Conservation (phyloP, 805 yeast genomes). For the Zygotorulaspora florentina region DNA sequence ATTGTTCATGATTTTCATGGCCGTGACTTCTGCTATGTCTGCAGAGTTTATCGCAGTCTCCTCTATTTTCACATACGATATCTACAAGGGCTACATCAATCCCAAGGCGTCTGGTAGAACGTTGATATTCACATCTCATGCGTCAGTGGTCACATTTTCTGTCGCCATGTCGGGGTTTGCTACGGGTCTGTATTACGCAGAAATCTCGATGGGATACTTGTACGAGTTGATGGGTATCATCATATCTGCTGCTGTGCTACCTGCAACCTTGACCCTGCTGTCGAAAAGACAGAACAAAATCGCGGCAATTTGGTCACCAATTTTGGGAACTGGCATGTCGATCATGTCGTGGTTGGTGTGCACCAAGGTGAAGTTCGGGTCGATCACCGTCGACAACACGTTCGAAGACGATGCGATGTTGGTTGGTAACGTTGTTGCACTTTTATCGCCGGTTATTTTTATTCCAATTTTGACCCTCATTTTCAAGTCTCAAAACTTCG, state of each 20-base stretch:
- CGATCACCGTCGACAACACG: conserved; percentile 49
- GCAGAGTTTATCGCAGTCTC: conserved; percentile 89
- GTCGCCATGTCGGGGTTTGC: conserved; percentile 76
- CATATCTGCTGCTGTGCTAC: conserved; percentile 81
- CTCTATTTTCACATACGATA: conserved; percentile 79
- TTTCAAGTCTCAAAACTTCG: conserved; percentile 69
- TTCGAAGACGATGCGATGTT: conserved; percentile 87
- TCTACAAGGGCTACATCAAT: conserved; percentile 74
- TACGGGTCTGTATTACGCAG: conserved; percentile 76
- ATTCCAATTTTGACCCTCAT: conserved; percentile 60
- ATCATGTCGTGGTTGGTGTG: conserved; percentile 63
- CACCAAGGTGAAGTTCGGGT: conserved; percentile 42
- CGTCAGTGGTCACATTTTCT: conserved; percentile 57
- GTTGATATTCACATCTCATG: conserved; percentile 65
- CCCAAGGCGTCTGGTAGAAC: conserved; percentile 74
- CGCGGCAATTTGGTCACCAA: conserved; percentile 75
- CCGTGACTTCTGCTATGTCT: conserved; percentile 88
- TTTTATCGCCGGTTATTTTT: conserved; percentile 64
- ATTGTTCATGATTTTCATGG: conserved; percentile 78
- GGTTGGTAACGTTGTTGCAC: conserved; percentile 80
- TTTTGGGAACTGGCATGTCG: conserved; percentile 70
- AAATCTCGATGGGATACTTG: conserved; percentile 80
- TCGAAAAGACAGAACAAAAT: conserved; percentile 60
- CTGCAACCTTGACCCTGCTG: conserved; percentile 61
- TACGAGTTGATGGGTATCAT: conserved; percentile 88